A percentile compares a stretch with the other conserved stretches of the same genome.
Conservation (phyloP, 306 rosid genomes). For the Acacia acuminata region DNA sequence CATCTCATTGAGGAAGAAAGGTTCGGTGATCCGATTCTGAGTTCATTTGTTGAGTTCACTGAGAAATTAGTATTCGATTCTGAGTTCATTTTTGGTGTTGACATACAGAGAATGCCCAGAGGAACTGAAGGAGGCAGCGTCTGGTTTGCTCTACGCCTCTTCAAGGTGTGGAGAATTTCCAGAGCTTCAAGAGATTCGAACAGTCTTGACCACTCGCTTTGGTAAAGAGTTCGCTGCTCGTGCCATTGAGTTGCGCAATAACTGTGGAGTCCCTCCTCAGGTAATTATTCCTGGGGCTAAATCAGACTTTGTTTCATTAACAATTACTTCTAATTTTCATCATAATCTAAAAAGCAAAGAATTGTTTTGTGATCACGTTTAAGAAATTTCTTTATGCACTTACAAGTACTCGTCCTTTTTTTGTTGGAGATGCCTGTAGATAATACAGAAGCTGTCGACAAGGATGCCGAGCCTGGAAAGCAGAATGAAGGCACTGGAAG, state of each 20-base stretch:
- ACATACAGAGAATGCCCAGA: conserved; percentile 77
- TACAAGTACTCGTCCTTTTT: neutral
- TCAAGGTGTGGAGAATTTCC: conserved; percentile 97
- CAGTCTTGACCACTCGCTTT: conserved; percentile 54
- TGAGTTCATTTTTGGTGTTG: conserved; percentile 9
- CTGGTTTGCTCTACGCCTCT: conserved; percentile 74
- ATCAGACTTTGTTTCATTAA: neutral
- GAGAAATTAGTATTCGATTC: neutral
- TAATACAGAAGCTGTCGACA: conserved; percentile 71
- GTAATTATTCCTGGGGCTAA: conserved; percentile 38
- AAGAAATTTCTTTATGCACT: neutral
- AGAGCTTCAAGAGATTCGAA: conserved; percentile 84
- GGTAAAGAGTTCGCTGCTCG: conserved; percentile 80
- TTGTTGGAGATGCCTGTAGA: conserved; percentile 38
- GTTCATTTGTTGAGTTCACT: neutral
- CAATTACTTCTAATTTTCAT: neutral
- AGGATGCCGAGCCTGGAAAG: conserved; percentile 65
- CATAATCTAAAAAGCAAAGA: neutral
- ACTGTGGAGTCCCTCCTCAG: conserved; percentile 66
- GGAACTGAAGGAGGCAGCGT: conserved; percentile 74
- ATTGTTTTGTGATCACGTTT: neutral
- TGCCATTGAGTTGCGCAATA: conserved; percentile 70
- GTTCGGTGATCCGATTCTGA: conserved; percentile 40
- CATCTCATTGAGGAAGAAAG: conserved; percentile 79
- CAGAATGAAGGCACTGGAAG: conserved; percentile 72